Base-by-base conservation (phyloP, 2,329 filamentous ascomycete species). In the Tolypocladium ovalisporum region DNA sequence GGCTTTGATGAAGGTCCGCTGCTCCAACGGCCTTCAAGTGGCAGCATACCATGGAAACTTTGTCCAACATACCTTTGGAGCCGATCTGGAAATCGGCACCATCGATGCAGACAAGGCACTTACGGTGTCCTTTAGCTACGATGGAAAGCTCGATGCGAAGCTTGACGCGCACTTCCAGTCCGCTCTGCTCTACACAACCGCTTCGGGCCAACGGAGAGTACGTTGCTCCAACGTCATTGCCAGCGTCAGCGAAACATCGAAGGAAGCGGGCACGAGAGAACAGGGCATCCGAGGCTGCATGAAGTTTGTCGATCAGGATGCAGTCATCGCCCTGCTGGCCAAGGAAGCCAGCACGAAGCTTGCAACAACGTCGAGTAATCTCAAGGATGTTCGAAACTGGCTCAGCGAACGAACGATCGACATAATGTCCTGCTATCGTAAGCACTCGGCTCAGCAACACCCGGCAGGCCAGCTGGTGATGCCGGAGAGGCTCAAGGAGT, bases 141-240 rank as follows among this genome's bases (percentile, higher is more conserved):
- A 99, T 68, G 94, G 94, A 59, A 97, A 97, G 74, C 83, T 99
- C n/a, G 94, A 99, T 72, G 79, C 90, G 5, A 97, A 97, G 73
- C 81, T 97, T 27, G 94, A 99, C 71, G 93, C 93, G 9, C 94
- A 99, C 74, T 99, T 99, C 80, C 94, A 99, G 71, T 90, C 89
- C 27, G 94, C 94, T 2, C 77, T 99, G 3, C 81, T 99, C 2
- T 99, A 99, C 74, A 99, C 94, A 1, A 95, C 93, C 5, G 89
- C 91, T 4, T 86, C 82, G 54, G 94, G 94, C 4, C 86, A 99
- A 73, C 86, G 94, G 54, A 83, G 94, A 56, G 94, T 99, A 54
- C 82, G 94, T 59, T 99, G 94, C 73, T 90, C 86, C 68, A 99
- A 99, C 69, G 81, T 95, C 32, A 93, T 99, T 57, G 93, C 94